Evolutionary conservation across 75 land plant genomes (phyloP).

Genomic region (Cupressus sempervirens): DNA sequence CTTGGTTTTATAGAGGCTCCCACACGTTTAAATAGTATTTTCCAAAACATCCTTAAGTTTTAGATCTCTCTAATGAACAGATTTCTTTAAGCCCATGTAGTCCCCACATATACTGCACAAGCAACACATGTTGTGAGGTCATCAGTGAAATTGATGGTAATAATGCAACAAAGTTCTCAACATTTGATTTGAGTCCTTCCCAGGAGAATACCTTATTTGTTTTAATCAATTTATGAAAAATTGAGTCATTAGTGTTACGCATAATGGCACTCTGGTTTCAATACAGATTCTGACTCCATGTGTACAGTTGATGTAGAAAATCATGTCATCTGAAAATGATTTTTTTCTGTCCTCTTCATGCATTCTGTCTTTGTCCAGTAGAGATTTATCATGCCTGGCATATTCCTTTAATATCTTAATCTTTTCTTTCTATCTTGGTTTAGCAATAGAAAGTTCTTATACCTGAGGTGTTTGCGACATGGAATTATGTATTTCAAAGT

Average conservation of each 20-base stretch:
- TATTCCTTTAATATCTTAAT: background rate
- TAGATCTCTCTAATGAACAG: background rate
- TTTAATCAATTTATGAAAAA: background rate
- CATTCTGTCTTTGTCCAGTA: background rate
- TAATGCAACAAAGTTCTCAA: background rate
- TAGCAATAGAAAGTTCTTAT: background rate
- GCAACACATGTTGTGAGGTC: background rate
- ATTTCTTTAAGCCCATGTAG: no score
- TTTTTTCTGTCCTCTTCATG: background rate
- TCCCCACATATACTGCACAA: no score
- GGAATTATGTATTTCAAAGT: background rate
- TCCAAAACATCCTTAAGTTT: background rate
- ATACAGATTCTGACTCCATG: background rate
- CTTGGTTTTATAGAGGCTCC: no score
- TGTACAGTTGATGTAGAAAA: background rate
- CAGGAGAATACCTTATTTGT: background rate
- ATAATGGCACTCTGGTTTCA: background rate
- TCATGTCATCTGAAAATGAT: background rate
- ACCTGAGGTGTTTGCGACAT: background rate
- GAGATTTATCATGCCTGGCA: background rate
- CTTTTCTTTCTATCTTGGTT: background rate
- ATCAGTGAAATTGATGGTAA: background rate
- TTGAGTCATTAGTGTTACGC: background rate
- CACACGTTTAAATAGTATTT: no score
- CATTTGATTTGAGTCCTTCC: background rate